Evolutionary conservation across 768 basidiomycete species (phyloP).

Genomic region (Tulasnella sp.): DNA sequence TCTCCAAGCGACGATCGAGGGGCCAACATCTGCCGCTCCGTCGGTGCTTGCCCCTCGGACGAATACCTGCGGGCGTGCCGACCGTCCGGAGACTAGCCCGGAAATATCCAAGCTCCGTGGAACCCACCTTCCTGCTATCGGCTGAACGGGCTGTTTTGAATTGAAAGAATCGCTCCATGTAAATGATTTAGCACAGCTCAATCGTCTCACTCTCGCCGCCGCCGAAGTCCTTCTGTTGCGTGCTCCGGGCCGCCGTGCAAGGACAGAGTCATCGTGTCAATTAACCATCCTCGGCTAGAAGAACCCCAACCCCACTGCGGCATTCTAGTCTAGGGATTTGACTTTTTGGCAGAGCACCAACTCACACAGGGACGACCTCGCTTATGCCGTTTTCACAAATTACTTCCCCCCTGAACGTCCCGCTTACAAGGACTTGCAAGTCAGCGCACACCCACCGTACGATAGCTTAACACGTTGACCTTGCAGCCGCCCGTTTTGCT

Average conservation of each 20-base stretch:
- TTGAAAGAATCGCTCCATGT: background rate
- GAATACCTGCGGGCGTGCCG: background rate
- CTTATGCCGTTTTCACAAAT: background rate
- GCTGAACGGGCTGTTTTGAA: background rate
- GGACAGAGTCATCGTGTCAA: background rate
- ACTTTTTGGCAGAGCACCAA: background rate
- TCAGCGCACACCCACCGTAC: background rate
- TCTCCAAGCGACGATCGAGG: conserved; percentile 12
- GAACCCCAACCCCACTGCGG: background rate
- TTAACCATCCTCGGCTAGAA: conserved; percentile 4
- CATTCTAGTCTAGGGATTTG: conserved; percentile 7
- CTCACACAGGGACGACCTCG: background rate
- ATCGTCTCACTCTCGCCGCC: background rate
- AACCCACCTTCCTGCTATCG: background rate
- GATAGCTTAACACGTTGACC: background rate
- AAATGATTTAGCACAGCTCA: background rate
- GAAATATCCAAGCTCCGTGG: background rate
- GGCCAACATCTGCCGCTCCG: background rate
- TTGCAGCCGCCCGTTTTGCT: background rate
- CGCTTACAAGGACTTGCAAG: background rate
- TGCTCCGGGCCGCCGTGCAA: background rate
- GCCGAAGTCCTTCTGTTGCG: background rate
- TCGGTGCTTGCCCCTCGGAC: background rate
- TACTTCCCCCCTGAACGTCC: background rate
- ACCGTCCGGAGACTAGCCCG: background rate